phyloP scores from a whole-genome alignment of 2,329 filamentous ascomycete species.

The Aulographum hederae region DNA sequence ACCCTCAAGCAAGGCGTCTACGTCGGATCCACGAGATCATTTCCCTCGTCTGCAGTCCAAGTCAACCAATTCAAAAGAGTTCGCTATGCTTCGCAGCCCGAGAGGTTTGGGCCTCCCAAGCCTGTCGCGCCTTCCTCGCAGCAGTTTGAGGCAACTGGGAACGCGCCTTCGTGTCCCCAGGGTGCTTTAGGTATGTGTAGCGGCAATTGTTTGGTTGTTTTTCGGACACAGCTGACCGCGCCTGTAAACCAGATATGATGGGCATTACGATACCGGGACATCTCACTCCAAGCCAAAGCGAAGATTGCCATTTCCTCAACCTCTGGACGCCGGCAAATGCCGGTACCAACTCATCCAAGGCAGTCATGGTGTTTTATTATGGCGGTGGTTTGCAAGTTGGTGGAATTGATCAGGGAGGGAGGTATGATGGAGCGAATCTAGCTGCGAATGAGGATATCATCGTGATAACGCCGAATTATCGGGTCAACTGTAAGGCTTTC shows the following conservation, averaged over 20 bases:
- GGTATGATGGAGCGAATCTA: background rate
- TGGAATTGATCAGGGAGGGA: background rate
- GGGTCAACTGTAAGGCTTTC: background rate
- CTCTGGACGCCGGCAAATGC: slow-evolving; percentile 1
- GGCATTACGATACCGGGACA: too few relatives aligned
- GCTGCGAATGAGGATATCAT: slow-evolving; percentile 1
- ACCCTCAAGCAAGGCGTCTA: background rate
- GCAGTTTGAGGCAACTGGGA: too few relatives aligned
- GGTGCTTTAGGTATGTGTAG: too few relatives aligned
- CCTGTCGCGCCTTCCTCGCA: background rate
- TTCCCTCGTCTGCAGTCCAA: background rate
- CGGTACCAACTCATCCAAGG: background rate
- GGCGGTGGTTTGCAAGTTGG: slow-evolving; percentile 1
- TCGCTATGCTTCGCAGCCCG: background rate
- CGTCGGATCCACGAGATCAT: background rate
- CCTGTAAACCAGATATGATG: too few relatives aligned
- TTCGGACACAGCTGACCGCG: too few relatives aligned
- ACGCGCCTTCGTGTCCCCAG: too few relatives aligned
- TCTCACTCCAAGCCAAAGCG: background rate
- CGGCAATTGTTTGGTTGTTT: too few relatives aligned
- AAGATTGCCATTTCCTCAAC: slow-evolving; percentile 4
- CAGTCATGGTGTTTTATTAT: slow-evolving; percentile 4
- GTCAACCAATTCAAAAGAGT: background rate
- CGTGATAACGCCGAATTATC: slow-evolving; percentile 1
- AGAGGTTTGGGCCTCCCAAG: background rate